These are phyloP conservation scores for Echinochloa phyllopogon DNA, from an alignment of 176 grass and related monocot genomes.

Conservation along the genomic window DNA sequence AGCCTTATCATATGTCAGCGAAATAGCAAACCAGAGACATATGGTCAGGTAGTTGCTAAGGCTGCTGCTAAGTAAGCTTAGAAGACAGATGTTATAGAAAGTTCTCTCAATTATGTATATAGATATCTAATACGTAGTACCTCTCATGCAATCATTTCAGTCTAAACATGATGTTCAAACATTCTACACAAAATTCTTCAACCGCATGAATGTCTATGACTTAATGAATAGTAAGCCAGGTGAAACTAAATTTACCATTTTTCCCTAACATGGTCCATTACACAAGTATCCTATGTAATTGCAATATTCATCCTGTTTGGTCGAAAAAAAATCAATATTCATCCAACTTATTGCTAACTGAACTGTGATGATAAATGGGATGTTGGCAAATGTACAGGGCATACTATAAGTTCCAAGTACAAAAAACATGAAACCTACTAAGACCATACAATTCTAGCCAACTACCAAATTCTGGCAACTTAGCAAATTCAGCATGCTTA, in stretches of 20 bases:
- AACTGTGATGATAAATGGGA: neutral
- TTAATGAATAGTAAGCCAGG: neutral
- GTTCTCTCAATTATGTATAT: neutral
- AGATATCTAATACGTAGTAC: neutral
- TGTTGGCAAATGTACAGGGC: neutral
- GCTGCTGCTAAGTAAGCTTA: neutral
- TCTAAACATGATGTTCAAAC: neutral
- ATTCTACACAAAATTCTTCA: neutral
- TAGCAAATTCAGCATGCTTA: neutral
- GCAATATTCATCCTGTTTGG: too few species aligned
- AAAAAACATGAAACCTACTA: neutral
- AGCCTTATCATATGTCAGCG: neutral
- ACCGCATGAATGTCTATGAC: neutral
- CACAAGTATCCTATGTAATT: neutral
- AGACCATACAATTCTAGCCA: neutral
- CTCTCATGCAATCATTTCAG: neutral
- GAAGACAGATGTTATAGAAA: neutral
- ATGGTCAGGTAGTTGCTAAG: neutral
- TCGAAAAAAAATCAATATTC: too few species aligned
- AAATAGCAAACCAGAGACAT: neutral
- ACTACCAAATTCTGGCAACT: neutral
- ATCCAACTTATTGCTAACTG: too few species aligned
- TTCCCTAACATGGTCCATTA: neutral
- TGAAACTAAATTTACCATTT: neutral
- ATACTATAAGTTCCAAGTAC: neutral